These are phyloP conservation scores for Allium fistulosum DNA, from an alignment of 106 monocot genomes.

Conservation along the genomic window DNA sequence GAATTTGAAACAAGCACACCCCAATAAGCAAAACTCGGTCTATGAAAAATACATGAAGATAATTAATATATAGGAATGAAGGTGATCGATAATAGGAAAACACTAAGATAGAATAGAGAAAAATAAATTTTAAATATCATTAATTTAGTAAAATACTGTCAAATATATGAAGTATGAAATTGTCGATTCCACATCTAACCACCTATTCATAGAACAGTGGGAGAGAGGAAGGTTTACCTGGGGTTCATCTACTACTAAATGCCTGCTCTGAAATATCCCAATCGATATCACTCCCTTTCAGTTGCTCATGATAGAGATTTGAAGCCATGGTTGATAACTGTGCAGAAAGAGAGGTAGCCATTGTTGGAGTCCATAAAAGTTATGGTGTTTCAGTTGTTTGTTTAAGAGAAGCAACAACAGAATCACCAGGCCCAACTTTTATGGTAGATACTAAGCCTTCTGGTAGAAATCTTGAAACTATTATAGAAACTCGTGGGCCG, in stretches of 20 bases:
- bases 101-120: too few relatives aligned
- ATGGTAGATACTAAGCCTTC: slow-evolving; percentile 95
- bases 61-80: too few relatives aligned
- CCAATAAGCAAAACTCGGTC: too few relatives aligned
- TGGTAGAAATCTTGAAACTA: slow-evolving; percentile 88
- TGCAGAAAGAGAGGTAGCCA: slow-evolving; percentile 95
- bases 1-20: too few relatives aligned
- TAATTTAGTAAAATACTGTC: too few relatives aligned
- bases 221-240: slow-evolving; percentile 40
- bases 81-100: too few relatives aligned
- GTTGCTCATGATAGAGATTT: slow-evolving; percentile 91
- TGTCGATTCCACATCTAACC: too few relatives aligned
- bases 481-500: slow-evolving; percentile 94
- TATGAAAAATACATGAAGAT: too few relatives aligned
- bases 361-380: slow-evolving; percentile 99
- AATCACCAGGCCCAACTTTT: slow-evolving; percentile 94
- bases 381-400: slow-evolving; percentile 99
- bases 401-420: slow-evolving; percentile 71
- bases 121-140: too few relatives aligned
- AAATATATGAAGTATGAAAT: too few relatives aligned
- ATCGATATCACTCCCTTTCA: slow-evolving; percentile 80
- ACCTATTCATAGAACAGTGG: too few relatives aligned
- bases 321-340: slow-evolving; percentile 95
- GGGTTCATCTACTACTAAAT: slow-evolving; percentile 93
- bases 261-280: slow-evolving; percentile 98